Base-by-base conservation (phyloP, 169 alveolate genomes). In the Theileria sp. region DNA sequence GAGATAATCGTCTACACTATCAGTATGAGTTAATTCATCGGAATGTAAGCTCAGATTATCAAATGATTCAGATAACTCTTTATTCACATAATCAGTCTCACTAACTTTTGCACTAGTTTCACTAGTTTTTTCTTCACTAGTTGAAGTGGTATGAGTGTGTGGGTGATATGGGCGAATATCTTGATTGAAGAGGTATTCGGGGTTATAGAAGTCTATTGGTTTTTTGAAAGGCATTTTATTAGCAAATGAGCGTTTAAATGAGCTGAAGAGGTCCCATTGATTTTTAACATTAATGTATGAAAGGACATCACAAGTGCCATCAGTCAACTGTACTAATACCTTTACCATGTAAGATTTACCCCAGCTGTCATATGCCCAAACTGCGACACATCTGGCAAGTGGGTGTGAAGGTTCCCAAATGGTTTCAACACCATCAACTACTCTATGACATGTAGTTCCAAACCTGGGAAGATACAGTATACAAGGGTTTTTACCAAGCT, bases 361-460 rank as follows among this genome's bases (percentile, higher is more conserved):
- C 44, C 30, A 69, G n/a, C 51, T 19, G 12, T 44, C 65, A 36
- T 69, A 69, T 51, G 65, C 23, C 77, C 77, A 69, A 13, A 44
- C 54, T 50, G 65, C 61, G 23, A 69, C 77, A 28, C 67, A 69
- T 21, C 64, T 44, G 54, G 32, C 77, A 36, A 32, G 9, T 28
- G 23, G 21, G 7, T 38, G 1, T 26, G 6, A n/a, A 13, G 77
- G 32, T 28, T 69, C 32, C 77, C 77, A 69, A 5, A 69, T 51
- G 25, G 64, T 25, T 38, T 69, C 17, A 25, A 17, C 5, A 5
- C 38, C 51, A 7, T 69, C 38, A 8, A 13, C 64, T 23, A 69
- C 30, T 9, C 25, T 13, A 3, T 13, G 6, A 44, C 61, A 44
- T 0, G 23, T n/a, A 21, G 21, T 12, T 21, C 77, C 77, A 3